Evolutionary conservation across 768 basidiomycete species (phyloP).

Genomic region (Serendipita sp.): DNA sequence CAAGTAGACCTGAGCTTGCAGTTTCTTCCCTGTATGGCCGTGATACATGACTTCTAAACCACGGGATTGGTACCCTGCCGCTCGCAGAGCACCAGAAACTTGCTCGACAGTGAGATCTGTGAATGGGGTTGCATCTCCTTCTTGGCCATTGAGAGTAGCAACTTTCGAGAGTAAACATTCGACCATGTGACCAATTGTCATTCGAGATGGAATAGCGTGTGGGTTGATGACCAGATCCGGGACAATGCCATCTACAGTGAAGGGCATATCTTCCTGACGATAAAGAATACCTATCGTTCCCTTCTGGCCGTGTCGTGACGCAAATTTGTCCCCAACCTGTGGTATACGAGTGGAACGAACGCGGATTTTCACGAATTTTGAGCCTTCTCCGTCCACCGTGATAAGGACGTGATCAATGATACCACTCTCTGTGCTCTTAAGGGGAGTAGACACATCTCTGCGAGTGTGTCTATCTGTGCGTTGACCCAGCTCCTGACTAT

Average conservation of each 20-base stretch:
- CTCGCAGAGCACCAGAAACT: constrained; percentile 79
- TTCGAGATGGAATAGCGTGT: constrained; percentile 98
- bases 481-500: constrained; percentile 94
- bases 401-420: constrained; percentile 95
- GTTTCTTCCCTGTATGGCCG: constrained; percentile 93
- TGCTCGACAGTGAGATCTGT: constrained; percentile 95
- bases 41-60: constrained; percentile 98
- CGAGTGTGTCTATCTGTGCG: constrained; percentile 85
- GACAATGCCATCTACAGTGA: constrained; percentile 89
- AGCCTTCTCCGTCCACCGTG: constrained; percentile 88
- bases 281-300: constrained; percentile 99
- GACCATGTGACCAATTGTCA: constrained; percentile 99
- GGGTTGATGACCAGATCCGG: constrained; percentile 98
- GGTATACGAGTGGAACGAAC: constrained; percentile 92
- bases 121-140: constrained; percentile 98
- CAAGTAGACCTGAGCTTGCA: constrained; percentile 95
- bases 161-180: constrained; percentile 95
- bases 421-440: constrained; percentile 96
- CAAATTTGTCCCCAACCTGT: constrained; percentile 98
- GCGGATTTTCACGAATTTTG: constrained; percentile 97
- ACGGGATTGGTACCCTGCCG: constrained; percentile 91
- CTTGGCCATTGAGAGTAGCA: constrained; percentile 87
- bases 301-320: constrained; percentile 98
- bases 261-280: constrained; percentile 98
- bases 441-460: constrained; percentile 90